Evolutionary conservation across 495 filamentous ascomycete genomes (phyloP).

Genomic region (Oidiodendron maius): DNA sequence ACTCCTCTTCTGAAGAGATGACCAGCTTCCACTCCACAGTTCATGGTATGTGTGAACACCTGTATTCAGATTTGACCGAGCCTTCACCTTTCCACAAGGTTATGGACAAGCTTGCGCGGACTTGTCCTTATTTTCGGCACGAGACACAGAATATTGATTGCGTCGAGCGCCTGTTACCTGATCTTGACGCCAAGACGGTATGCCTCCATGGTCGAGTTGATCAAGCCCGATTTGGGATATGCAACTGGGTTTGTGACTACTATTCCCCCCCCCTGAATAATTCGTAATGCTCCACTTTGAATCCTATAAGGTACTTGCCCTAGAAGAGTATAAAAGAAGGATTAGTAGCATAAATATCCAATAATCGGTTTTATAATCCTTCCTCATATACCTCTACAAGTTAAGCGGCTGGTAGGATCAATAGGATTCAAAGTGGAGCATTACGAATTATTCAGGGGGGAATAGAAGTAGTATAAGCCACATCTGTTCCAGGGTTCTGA

Average conservation of each 20-base stretch:
- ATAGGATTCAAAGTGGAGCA: too few relatives aligned
- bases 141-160: constrained; percentile 16
- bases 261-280: too few relatives aligned
- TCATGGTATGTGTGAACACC: constrained; percentile 11
- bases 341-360: too few relatives aligned
- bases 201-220: constrained; percentile 13
- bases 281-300: too few relatives aligned
- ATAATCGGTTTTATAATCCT: too few relatives aligned
- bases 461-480: constrained; percentile 13
- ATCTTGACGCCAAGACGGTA: constrained; percentile 14
- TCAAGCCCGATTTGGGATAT: constrained; percentile 12
- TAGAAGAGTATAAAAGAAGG: too few relatives aligned
- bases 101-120: constrained; percentile 15
- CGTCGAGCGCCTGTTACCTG: constrained; percentile 9
- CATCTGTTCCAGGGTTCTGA: constrained; percentile 11
- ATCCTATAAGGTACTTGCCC: too few relatives aligned
- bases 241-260: constrained; percentile 11
- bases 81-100: constrained; percentile 15
- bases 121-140: constrained; percentile 10
- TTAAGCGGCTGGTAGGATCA: too few relatives aligned
- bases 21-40: constrained; percentile 14
- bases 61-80: constrained; percentile 16
- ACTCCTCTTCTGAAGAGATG: constrained; percentile 18
- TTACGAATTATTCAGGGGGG: too few relatives aligned
- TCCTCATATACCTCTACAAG: too few relatives aligned